Base-by-base conservation (phyloP, 257 asterid species). In the Solanum piurae region DNA sequence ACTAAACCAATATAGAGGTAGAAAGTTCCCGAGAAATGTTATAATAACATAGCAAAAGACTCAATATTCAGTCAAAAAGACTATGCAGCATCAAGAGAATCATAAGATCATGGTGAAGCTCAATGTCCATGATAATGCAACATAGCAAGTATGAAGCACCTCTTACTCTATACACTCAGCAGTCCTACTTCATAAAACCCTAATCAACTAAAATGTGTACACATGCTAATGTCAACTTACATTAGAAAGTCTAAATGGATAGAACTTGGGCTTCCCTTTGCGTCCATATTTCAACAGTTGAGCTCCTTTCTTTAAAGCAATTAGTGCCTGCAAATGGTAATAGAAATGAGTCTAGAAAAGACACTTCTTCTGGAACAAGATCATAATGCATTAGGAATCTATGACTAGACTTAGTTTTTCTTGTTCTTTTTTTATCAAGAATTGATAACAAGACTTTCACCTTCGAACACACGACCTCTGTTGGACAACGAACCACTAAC, bases 211-310 rank as follows among this genome's bases (percentile, higher is more conserved):
- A 14, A 36, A 55, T 40, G 76, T 10, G 80, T 25, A 31, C 44
- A 60, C 31, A 34, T 46, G 69, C 27, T 20, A 88, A 42, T 83
- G 71, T 46, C 44, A 86, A 91, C 98, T 95, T 92, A 96, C 99
- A 68, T 82, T 87, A 83, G 99, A 95, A 88, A 96, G 94, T 92
- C 97, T 91, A 89, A 96, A 95, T 10, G 98, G 98, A 89, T 91
- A 96, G 90, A 94, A 91, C 90, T 96, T 96, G 38, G 99, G 99
- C 89, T 94, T 94, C 89, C 99, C 99, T 90, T 96, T 95, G 83
- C 98, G 98, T 62, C 99, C 97, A 94, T 94, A 95, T 88, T 95
- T 95, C 79, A 96, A 96, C 89, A 96, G 91, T 85, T 93, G 99
- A 89, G 98, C 93, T 88, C 98, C 98, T 92, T 95, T 96, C 94